These are phyloP conservation scores for Schizochytrium sp. DNA, from an alignment of 108 stramenopile species.

Conservation along the genomic window DNA sequence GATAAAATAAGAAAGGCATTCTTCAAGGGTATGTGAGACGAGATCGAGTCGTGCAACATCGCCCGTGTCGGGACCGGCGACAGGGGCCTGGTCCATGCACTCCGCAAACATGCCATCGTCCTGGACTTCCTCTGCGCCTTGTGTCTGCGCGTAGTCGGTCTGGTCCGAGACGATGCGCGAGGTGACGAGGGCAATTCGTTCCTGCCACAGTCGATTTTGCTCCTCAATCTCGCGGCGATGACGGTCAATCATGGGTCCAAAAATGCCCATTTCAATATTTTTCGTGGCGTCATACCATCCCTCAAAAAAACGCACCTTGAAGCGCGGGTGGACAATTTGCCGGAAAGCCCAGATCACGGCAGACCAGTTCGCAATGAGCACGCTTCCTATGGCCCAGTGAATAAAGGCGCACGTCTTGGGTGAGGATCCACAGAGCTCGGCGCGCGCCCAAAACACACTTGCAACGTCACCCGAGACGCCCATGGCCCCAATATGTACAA, in stretches of 20 bases:
- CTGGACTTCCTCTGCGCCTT: neutral
- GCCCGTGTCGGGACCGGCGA: neutral
- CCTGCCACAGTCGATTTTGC: neutral
- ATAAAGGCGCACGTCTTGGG: neutral
- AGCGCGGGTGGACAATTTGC: neutral
- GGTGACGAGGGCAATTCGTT: neutral
- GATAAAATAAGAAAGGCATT: neutral
- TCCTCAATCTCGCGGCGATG: neutral
- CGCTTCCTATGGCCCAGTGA: neutral
- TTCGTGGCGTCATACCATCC: conserved; percentile 15
- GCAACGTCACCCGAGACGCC: neutral
- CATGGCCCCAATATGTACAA: conserved; percentile 1
- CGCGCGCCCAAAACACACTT: neutral
- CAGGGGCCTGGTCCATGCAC: neutral
- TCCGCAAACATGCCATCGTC: neutral
- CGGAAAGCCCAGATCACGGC: conserved; percentile 2
- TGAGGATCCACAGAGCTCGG: neutral
- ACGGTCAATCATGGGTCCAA: neutral
- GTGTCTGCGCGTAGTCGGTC: neutral
- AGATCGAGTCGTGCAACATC: neutral
- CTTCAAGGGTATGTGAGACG: neutral
- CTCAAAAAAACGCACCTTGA: neutral
- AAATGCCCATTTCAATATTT: neutral
- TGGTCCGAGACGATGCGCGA: neutral
- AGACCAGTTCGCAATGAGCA: neutral